Base-by-base conservation (phyloP, 176 grass and related monocot genomes). In the Lolium perenne region DNA sequence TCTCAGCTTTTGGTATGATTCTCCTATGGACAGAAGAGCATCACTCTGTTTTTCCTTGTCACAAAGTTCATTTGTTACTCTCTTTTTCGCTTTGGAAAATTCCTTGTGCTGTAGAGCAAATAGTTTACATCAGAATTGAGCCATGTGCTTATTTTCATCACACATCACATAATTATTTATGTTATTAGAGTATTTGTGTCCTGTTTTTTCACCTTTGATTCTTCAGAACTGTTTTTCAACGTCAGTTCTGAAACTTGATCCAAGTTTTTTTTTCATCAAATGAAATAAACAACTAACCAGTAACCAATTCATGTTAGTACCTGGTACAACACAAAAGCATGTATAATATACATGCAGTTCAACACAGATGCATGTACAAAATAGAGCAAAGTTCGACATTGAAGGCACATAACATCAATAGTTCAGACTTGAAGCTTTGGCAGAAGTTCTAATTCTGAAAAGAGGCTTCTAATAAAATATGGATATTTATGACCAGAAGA, bases 1-100 rank as follows among this genome's bases (percentile, higher is more conserved):
- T 82, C 93, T 98, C 76, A 98, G 93, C 81, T 95, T 94, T 83
- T 89, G 90, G 74, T 95, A 95, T 8, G 96, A 95, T 82, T 98
- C 96, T 51, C 92, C 96, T 63, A 98, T 83, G 32, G 16, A 80
- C 17, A 95, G 78, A 83, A 81, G 82, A 82, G 96, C 86, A 87
- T 98, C 94, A 67, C 93, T 85, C 73, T 88, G 79, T 85, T 98
- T 98, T 85, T 95, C 93, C 74, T 92, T 92, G 55, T 95, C 96
- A 23, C 38, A 58, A 77, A 98, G 89, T 75, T 92, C 86, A 38
- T 17, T 75, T 21, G 96, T 80, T 67, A 95, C 88, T 81, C 78
- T 91, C 87, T 98, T 98, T 76, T 94, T 95, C 63, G 25, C 65
- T 98, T 98, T 95, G 8, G 96, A 87, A 84, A 91, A 94, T 87